Evolutionary conservation across 805 yeast genomes (phyloP).

Genomic region (Sporopachydermia quercuum): DNA sequence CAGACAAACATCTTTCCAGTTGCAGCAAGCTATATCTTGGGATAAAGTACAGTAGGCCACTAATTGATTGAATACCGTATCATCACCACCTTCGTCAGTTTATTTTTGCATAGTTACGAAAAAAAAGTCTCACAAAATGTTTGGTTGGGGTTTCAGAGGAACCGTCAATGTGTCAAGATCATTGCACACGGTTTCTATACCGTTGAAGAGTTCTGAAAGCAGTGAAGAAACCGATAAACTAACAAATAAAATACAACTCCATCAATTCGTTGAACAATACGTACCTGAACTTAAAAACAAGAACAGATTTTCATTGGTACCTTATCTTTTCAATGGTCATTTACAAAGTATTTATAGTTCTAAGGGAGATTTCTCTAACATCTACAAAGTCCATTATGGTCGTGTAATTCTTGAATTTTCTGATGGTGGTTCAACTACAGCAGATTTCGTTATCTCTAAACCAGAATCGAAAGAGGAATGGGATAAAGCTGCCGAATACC

Average conservation of each 20-base stretch:
- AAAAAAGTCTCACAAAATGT: too few species aligned
- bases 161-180: not conserved
- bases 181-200: not conserved
- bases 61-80: too few species aligned
- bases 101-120: too few species aligned
- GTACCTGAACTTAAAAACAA: slow-evolving; percentile 33
- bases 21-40: too few species aligned
- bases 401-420: slow-evolving; percentile 41
- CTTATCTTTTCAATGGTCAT: slow-evolving; percentile 54
- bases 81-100: too few species aligned
- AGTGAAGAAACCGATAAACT: not conserved
- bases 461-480: slow-evolving; percentile 20
- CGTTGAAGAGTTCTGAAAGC: not conserved
- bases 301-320: slow-evolving; percentile 41
- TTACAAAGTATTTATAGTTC: slow-evolving; percentile 66
- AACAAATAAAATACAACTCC: not conserved
- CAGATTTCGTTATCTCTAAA: slow-evolving; percentile 50
- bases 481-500: slow-evolving; percentile 13
- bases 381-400: slow-evolving; percentile 55
- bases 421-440: slow-evolving; percentile 62
- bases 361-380: slow-evolving; percentile 32
- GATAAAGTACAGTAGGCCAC: too few species aligned
- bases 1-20: too few species aligned
- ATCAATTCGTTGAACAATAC: slow-evolving; percentile 18
- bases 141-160: slow-evolving; percentile 3